phyloP scores from a whole-genome alignment of 352 stramenopile species.

The Globisporangium ultimum region DNA sequence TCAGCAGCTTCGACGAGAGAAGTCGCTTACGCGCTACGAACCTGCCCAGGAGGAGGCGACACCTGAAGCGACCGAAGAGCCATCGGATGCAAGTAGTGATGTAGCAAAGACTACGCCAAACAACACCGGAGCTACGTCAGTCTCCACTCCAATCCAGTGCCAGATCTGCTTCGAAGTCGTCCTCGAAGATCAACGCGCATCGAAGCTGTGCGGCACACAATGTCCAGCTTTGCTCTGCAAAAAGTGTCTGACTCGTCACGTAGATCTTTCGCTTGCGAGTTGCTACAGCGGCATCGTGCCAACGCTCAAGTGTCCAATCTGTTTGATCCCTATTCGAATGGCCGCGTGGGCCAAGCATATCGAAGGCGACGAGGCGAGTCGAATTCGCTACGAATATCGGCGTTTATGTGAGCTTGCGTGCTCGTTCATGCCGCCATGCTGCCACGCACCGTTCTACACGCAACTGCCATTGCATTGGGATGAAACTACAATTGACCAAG shows the following conservation, averaged over 20 bases:
- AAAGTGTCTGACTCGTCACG: not conserved
- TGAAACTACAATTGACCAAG: not conserved
- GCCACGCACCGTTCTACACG: not conserved
- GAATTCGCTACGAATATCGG: not conserved
- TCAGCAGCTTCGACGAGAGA: too few relatives aligned
- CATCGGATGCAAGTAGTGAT: not conserved
- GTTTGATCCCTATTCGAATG: not conserved
- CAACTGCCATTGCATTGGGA: not conserved
- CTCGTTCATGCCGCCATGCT: slow-evolving; percentile 1
- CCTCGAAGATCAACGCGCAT: not conserved
- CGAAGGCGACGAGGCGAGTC: not conserved
- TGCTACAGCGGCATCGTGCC: not conserved
- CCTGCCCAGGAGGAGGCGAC: too few relatives aligned
- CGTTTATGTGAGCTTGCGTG: slow-evolving; percentile 1
- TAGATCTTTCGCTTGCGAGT: not conserved
- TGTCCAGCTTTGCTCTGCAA: slow-evolving; percentile 1
- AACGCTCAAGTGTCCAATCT: slow-evolving; percentile 1
- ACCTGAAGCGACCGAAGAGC: too few relatives aligned
- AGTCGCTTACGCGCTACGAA: too few relatives aligned
- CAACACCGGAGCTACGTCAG: too few relatives aligned
- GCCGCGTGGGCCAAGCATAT: not conserved
- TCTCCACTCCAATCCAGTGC: not conserved
- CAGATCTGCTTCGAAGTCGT: slow-evolving; percentile 1
- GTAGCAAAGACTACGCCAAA: not conserved
- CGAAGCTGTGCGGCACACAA: not conserved